A percentile compares a stretch with the other conserved stretches of the same genome.
Evolutionary conservation across 1,139 yeast genomes (phyloP).

Genomic region (Lodderomyces pseudojiufengensis): DNA sequence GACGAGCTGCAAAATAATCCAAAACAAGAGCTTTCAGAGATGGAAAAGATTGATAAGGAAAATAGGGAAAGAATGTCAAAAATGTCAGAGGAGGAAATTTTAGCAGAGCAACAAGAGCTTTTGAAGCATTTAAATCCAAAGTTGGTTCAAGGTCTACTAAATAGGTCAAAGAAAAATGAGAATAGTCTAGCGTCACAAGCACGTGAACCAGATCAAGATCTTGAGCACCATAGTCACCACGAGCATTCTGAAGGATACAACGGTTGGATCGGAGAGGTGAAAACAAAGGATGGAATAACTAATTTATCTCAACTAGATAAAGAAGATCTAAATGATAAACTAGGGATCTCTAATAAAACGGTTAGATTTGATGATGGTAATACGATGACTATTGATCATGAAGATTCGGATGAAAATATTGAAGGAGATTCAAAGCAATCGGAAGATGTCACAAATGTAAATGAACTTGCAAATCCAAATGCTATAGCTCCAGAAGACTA

Average conservation of each 20-base stretch:
- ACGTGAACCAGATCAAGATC: constrained; percentile 15
- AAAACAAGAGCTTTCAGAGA: constrained; percentile 33
- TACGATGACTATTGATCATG: constrained; percentile 40
- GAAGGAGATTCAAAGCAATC: constrained; percentile 38
- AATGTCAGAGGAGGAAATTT: constrained; percentile 68
- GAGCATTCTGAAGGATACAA: constrained; percentile 64
- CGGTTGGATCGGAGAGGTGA: constrained; percentile 71
- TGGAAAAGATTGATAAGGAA: constrained; percentile 73
- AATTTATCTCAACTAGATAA: constrained; percentile 35
- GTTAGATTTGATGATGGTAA: constrained; percentile 17
- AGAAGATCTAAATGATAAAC: constrained; percentile 37
- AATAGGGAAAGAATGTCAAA: constrained; percentile 58
- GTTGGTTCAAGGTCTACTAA: constrained; percentile 54
- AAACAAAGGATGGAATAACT: constrained; percentile 31
- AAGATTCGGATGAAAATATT: constrained; percentile 26
- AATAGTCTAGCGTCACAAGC: constrained; percentile 15
- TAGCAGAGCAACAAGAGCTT: constrained; percentile 63
- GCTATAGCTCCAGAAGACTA: constrained; percentile 40
- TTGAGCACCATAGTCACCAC: constrained; percentile 22
- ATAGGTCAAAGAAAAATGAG: constrained; percentile 35
- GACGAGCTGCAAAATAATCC: constrained; percentile 2
- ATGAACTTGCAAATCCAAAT: constrained; percentile 25
- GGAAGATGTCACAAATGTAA: constrained; percentile 39
- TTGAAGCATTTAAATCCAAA: constrained; percentile 65
- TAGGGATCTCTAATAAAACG: constrained; percentile 24